phyloP scores from a whole-genome alignment of 2,329 filamentous ascomycete genomes.

The Trichoderma brevicompactum region DNA sequence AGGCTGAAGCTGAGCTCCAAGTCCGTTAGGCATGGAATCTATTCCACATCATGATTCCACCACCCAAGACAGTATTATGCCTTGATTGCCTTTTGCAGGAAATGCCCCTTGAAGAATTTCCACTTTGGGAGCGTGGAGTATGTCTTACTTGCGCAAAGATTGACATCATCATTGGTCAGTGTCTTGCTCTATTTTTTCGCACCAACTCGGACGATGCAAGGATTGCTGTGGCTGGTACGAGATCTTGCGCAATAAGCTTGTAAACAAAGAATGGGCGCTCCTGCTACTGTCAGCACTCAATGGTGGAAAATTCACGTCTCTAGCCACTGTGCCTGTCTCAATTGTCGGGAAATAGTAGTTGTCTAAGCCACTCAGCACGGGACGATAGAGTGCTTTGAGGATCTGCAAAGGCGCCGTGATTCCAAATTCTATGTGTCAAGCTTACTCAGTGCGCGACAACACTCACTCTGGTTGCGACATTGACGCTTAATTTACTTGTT shows the following conservation, averaged over 20 bases:
- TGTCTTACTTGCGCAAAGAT: not conserved
- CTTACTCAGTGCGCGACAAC: slow-evolving; percentile 4
- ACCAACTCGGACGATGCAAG: slow-evolving; percentile 12
- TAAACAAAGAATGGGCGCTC: not conserved
- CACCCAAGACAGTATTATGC: not conserved
- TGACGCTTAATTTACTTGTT: not conserved
- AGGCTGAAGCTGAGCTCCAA: slow-evolving; percentile 19
- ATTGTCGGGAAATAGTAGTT: not conserved
- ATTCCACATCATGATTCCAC: slow-evolving; percentile 11
- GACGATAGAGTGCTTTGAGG: not conserved
- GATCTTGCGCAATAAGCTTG: not conserved
- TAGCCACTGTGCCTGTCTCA: not conserved
- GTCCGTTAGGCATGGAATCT: not conserved
- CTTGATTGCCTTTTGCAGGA: not conserved
- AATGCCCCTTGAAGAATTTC: not conserved
- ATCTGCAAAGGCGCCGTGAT: not conserved
- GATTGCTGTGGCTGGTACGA: not conserved
- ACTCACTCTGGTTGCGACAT: not conserved
- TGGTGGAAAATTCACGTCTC: not conserved
- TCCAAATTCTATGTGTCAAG: slow-evolving; percentile 25
- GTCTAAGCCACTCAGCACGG: slow-evolving; percentile 3
- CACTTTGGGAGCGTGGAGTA: not conserved
- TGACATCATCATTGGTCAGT: not conserved
- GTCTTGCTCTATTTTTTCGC: not conserved
- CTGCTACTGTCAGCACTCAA: slow-evolving; percentile 15